Evolutionary conservation across 108 stramenopile species (phyloP), one percentile per base, ranked within the genome.

Genomic region (Stephanodiscus minutulus): DNA sequence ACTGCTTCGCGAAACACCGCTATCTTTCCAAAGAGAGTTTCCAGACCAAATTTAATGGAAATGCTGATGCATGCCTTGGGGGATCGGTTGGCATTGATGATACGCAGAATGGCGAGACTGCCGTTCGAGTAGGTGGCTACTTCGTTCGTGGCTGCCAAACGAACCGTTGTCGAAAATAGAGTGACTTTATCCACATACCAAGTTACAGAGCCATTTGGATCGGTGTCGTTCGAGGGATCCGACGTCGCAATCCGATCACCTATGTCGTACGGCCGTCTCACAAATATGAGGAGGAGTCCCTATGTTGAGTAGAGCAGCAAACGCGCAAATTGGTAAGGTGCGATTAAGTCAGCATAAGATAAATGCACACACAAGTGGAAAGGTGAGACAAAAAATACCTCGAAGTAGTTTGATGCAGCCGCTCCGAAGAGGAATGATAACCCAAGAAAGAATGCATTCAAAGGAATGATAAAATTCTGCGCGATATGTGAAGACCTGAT

Each of bases 111-210:
- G 10, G 87, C 86, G 5, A 94, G 73, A 2, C 84, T 77, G 20
- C 89, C 82, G 64, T 94, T 94, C 22, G 87, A 77, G 46, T 82
- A 82, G 0, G 85, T 88, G 28, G 88, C 84, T 1, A 76, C 83
- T 63, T 94, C 90, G 28, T 90, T 86, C 10, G 90, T 91, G 31
- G 87, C 65, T 5, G 76, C 87, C 25, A 77, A 82, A 1, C 86
- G 77, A 13, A 85, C 79, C 25, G 90, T 91, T 3, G 93, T 94
- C 13, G 85, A 76, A 60, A 80, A 88, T 29, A 91, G 71, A 44
- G 83, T 78, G 9, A 91, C 78, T 17, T 68, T 68, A 49, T 94
- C 86, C 7, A 93, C 85, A 63, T 86, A 86, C 90, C 90, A 93
- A 3, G 82, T 79, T 2, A 66, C 29, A 1, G 64, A 70, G 28